Conservation (phyloP, 1,284 basidiomycete genomes). For the Anthracocystis panici-leucophaei region DNA sequence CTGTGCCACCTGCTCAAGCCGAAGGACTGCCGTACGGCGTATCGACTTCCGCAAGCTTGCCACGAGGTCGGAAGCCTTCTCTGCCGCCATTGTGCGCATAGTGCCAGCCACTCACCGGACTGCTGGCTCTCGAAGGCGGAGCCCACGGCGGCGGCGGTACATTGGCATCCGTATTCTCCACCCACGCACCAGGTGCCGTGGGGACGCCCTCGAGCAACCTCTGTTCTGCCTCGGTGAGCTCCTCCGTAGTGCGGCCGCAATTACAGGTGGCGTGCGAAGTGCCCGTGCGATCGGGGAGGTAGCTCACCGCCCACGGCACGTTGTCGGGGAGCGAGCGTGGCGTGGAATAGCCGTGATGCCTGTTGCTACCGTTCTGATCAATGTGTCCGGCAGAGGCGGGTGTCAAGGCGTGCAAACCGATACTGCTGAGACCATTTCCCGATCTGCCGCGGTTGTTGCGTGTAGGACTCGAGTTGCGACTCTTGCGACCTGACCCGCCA, state of each 20-base stretch:
- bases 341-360: constrained; percentile 43
- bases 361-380: constrained; percentile 45
- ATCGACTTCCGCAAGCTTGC: constrained; percentile 49
- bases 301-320: constrained; percentile 63
- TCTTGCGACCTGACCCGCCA: constrained; percentile 41
- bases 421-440: constrained; percentile 42
- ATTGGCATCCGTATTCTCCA: constrained; percentile 46
- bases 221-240: constrained; percentile 63
- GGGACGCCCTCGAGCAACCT: constrained; percentile 64
- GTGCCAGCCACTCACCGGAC: constrained; percentile 52
- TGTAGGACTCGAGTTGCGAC: constrained; percentile 49
- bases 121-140: constrained; percentile 57
- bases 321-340: constrained; percentile 61
- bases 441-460: constrained; percentile 38
- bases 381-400: constrained; percentile 51
- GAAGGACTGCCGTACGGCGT: constrained; percentile 43
- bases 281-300: constrained; percentile 62
- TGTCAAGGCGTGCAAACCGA: constrained; percentile 49
- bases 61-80: constrained; percentile 45
- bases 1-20: not conserved
- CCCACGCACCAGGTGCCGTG: constrained; percentile 64
- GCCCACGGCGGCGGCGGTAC: constrained; percentile 63
- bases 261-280: constrained; percentile 64
- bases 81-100: constrained; percentile 24
- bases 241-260: constrained; percentile 62